phyloP scores from a whole-genome alignment of 345 rosid species.

The Citrus trifoliata region DNA sequence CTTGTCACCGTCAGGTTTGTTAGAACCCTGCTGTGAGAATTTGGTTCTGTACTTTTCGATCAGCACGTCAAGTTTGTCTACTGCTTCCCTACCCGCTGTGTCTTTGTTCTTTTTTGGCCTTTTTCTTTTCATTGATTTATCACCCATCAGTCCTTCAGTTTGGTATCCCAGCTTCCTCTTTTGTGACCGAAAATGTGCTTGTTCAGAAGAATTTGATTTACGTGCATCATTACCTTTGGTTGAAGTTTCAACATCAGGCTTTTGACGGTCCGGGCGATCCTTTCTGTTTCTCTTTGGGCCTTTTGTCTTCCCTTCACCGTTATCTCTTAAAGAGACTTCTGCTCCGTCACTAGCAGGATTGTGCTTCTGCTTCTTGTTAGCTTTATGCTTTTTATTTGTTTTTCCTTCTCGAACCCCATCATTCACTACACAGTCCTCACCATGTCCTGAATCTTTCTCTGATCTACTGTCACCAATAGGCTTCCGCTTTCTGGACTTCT shows the following conservation, averaged over 20 bases:
- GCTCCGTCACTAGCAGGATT: slow-evolving; percentile 23
- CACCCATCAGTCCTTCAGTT: slow-evolving; percentile 21
- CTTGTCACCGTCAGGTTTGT: slow-evolving; percentile 38
- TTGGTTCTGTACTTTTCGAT: slow-evolving; percentile 66
- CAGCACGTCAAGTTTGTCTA: slow-evolving; percentile 66
- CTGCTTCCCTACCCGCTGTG: slow-evolving; percentile 41
- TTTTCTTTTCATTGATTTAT: slow-evolving; percentile 28
- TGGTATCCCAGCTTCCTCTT: slow-evolving; percentile 44
- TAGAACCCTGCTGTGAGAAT: slow-evolving; percentile 52
- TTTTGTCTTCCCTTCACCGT: slow-evolving; percentile 11
- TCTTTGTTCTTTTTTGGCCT: slow-evolving; percentile 51
- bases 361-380: slow-evolving; percentile 38
- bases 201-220: slow-evolving; percentile 23
- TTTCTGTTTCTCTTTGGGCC: slow-evolving; percentile 28
- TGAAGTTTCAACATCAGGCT: slow-evolving; percentile 17
- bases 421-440: slow-evolving; percentile 16
- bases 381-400: slow-evolving; percentile 12
- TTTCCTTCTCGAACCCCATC: slow-evolving; percentile 18
- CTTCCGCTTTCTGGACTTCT: slow-evolving; percentile 43
- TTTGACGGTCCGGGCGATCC: slow-evolving; percentile 12
- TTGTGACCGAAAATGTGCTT: slow-evolving; percentile 15
- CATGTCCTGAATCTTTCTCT: slow-evolving; percentile 14
- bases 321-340: slow-evolving; percentile 17
- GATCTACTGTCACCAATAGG: slow-evolving; percentile 31
- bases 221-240: slow-evolving; percentile 7